Evolutionary conservation across 164 flowering plant genomes (phyloP).

Genomic region (Nymphaea colorata): DNA sequence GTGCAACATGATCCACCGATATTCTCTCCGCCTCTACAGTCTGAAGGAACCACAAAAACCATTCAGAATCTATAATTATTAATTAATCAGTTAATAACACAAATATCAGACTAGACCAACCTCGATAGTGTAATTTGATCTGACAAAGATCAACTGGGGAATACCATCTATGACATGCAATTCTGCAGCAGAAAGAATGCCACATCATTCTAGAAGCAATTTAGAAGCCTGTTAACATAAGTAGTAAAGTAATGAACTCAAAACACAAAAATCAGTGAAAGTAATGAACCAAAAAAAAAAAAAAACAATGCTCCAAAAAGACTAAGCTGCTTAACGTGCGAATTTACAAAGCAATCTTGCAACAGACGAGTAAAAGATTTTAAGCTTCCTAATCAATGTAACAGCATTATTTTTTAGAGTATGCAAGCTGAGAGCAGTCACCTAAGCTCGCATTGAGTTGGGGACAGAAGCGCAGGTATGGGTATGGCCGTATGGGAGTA

Average conservation of each 20-base stretch:
- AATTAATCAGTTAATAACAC: background rate
- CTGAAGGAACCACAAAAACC: conserved; percentile 22
- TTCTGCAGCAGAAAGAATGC: conserved; percentile 29
- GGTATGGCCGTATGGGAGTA: too few relatives aligned
- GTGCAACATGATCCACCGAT: conserved; percentile 98
- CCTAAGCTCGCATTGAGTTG: too few relatives aligned
- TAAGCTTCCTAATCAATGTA: too few relatives aligned
- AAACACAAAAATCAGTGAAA: background rate
- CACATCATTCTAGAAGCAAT: background rate
- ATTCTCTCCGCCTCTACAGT: conserved; percentile 97
- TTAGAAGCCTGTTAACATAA: too few relatives aligned
- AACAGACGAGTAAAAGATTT: too few relatives aligned
- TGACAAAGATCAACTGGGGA: conserved; percentile 92
- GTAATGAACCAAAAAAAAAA: background rate
- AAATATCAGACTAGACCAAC: conserved; percentile 17
- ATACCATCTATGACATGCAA: conserved; percentile 92
- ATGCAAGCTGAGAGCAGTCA: too few relatives aligned
- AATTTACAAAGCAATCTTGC: background rate
- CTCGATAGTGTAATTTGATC: conserved; percentile 88
- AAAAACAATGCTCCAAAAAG: background rate
- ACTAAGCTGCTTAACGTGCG: background rate
- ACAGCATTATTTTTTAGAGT: too few relatives aligned
- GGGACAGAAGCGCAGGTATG: too few relatives aligned
- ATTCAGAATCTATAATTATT: background rate
- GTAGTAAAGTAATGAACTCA: too few relatives aligned